Base-by-base conservation (phyloP, 495 filamentous ascomycete species). In the Penicillium coffeae region DNA sequence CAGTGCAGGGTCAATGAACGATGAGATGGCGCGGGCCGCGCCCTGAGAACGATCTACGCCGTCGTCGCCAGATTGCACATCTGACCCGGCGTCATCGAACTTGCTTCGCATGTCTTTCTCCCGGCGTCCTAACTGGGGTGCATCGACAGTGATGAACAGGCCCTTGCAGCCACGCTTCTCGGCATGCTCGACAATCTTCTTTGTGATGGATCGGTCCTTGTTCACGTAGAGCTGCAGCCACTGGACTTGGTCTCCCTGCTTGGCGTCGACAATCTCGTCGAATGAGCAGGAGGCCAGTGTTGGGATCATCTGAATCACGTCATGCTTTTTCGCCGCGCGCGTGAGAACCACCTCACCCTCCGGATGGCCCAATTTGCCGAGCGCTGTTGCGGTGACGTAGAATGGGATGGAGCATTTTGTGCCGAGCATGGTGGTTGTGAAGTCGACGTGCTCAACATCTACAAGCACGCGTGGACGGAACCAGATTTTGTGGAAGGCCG, bases 171-270 rank as follows among this genome's bases (percentile, higher is more conserved):
- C 94, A 47, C 92, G 85, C 58, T 74, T 75, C 68, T 97, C 94
- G 55, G 94, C 94, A 66, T 96, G 89, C 66, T 88, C 61, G 18
- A 99, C 85, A 58, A 99, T 97, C 48, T 82, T 77, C 70, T 89
- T 79, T 19, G 93, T 99, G 63, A 97, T 90, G 36, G 76, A 81
- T 42, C 94, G 85, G 74, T 99, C 85, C 64, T 95, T 92, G 78
- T 99, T 99, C 47, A 99, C 93, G 73, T 99, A 99, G 0, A 99
- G 79, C 69, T 99, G 93, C 40, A 99, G 73, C 94, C 94, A 97
- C 68, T 96, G 93, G 1, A 90, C 83, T 62, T 97, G 93, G 47
- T 84, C 85, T 9, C 79, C 87, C 51, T 80, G 72, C 33, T 78
- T 78, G 21, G 91, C 93, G 62, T 96, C 94, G 51, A 92, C 72